Conservation (phyloP, 2,329 filamentous ascomycete genomes). For the Aspergillus luchuensis region DNA sequence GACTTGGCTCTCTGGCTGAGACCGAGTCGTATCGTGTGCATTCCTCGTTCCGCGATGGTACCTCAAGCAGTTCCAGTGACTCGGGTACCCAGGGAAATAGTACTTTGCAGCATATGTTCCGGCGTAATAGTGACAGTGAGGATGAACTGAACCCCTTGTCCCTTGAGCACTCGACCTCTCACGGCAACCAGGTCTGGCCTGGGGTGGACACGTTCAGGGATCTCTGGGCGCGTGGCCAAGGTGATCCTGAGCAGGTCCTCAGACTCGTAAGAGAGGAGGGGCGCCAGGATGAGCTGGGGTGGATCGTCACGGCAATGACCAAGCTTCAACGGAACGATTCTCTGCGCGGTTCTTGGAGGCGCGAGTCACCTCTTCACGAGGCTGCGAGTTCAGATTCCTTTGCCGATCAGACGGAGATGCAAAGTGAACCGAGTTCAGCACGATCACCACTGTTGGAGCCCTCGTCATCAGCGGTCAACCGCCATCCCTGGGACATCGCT, state of each 20-base stretch:
- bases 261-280: conserved; percentile 64
- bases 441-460: not conserved
- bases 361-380: conserved; percentile 9
- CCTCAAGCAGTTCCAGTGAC: not conserved
- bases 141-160: conserved; percentile 11
- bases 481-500: conserved; percentile 9
- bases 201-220: conserved; percentile 54
- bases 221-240: conserved; percentile 61
- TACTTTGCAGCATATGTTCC: conserved; percentile 2
- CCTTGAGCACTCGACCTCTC: conserved; percentile 11
- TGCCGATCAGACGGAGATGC: not conserved
- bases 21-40: conserved; percentile 15
- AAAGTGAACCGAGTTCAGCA: not conserved
- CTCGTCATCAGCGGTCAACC: not conserved
- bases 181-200: conserved; percentile 23
- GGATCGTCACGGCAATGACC: conserved; percentile 60
- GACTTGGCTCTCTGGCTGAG: conserved; percentile 11
- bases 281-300: conserved; percentile 59
- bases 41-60: conserved; percentile 8
- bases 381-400: not conserved
- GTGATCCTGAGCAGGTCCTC: conserved; percentile 61
- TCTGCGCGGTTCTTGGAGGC: not conserved
- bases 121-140: conserved; percentile 9
- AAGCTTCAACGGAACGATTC: conserved; percentile 24
- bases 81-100: conserved; percentile 2